A percentile compares a stretch with the other conserved stretches of the same genome.
Evolutionary conservation across 495 filamentous ascomycete species (phyloP).

Genomic region (Penicillium subrubescens): DNA sequence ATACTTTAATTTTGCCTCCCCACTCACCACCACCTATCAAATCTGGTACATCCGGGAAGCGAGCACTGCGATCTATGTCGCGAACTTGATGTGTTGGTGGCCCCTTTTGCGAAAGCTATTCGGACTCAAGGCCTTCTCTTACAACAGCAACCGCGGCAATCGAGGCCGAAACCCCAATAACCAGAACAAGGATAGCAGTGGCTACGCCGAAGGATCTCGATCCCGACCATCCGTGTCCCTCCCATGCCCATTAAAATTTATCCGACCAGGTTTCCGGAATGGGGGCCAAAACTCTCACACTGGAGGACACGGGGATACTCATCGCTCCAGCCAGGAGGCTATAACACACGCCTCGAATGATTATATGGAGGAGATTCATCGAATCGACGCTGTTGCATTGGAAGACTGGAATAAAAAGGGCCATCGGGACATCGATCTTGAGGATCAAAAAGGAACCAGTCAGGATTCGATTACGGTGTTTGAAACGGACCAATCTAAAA

Average conservation of each 20-base stretch:
- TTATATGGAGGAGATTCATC: slow-evolving; percentile 15
- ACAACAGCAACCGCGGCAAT: slow-evolving; percentile 32
- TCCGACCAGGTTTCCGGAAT: slow-evolving; percentile 12
- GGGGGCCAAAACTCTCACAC: neutral
- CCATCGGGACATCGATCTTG: neutral
- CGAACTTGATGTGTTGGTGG: slow-evolving; percentile 67
- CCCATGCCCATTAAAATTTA: slow-evolving; percentile 15
- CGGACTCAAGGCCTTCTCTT: slow-evolving; percentile 36
- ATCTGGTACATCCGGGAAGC: slow-evolving; percentile 71
- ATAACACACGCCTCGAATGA: slow-evolving; percentile 21
- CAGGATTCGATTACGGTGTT: slow-evolving; percentile 8
- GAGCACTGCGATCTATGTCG: slow-evolving; percentile 61
- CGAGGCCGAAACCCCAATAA: slow-evolving; percentile 18
- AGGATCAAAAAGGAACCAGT: slow-evolving; percentile 12
- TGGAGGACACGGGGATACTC: neutral
- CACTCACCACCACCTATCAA: slow-evolving; percentile 50
- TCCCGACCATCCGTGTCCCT: slow-evolving; percentile 28
- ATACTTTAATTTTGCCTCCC: slow-evolving; percentile 63
- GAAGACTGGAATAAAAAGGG: slow-evolving; percentile 16
- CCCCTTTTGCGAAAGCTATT: slow-evolving; percentile 58
- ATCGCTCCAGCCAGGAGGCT: slow-evolving; percentile 26
- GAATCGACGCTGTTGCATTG: slow-evolving; percentile 13
- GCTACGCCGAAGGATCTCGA: slow-evolving; percentile 14
- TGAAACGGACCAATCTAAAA: neutral
- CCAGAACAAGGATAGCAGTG: slow-evolving; percentile 21